Conservation (phyloP, 108 stramenopile species). For the Stephanodiscus triporus region DNA sequence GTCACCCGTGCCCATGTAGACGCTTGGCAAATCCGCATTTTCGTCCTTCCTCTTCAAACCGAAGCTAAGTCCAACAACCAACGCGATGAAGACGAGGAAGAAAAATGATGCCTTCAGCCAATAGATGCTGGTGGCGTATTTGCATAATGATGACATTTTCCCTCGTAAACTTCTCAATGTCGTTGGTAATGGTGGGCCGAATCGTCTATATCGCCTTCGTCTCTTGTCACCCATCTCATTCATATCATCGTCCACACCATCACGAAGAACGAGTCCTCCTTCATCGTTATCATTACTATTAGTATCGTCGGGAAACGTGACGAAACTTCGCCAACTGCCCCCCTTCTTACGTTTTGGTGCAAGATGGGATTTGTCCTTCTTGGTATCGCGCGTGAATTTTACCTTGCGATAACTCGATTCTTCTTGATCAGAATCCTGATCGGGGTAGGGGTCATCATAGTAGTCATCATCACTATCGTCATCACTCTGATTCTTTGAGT, state of each 20-base stretch:
- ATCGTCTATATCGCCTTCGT: too few species aligned
- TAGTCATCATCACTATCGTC: neutral
- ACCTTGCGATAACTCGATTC: constrained; percentile 7
- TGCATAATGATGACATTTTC: neutral
- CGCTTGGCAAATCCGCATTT: neutral
- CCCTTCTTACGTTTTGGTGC: constrained; percentile 8
- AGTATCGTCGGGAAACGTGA: neutral
- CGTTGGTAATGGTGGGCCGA: too few species aligned
- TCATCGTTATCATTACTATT: neutral
- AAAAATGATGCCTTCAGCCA: neutral
- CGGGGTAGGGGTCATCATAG: neutral
- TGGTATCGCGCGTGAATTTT: constrained; percentile 25
- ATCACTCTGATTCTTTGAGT: neutral
- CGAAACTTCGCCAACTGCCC: neutral
- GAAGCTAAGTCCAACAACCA: neutral
- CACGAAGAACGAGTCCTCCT: neutral
- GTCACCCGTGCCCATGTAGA: neutral
- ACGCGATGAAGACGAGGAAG: neutral
- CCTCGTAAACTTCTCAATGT: too few species aligned
- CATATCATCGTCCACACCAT: neutral
- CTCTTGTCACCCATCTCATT: too few species aligned
- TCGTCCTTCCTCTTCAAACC: neutral
- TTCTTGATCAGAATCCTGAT: neutral
- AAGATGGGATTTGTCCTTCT: constrained; percentile 22
- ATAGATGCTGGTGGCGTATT: neutral